Evolutionary conservation across 2,329 filamentous ascomycete genomes (phyloP).

Genomic region (Talaromyces islandicus): DNA sequence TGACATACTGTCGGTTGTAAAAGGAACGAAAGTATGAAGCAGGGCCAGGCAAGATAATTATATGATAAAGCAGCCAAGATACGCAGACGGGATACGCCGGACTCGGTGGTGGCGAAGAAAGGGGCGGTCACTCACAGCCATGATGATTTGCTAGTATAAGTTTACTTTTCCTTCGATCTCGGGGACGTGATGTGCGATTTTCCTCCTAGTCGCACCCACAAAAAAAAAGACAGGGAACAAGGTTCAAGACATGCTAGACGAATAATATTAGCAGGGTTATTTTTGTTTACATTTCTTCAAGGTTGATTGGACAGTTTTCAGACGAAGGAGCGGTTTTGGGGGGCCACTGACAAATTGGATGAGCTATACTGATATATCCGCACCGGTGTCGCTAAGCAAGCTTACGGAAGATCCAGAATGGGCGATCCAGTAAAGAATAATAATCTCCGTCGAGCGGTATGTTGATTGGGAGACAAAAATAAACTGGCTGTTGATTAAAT

Average conservation of each 20-base stretch:
- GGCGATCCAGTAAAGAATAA: not conserved
- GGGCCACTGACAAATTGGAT: not conserved
- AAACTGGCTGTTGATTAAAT: not conserved
- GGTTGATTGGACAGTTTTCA: not conserved
- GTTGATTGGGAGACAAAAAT: not conserved
- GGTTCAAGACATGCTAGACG: slow-evolving; percentile 10
- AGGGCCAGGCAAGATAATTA: not conserved
- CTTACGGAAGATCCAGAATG: not conserved
- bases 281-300: not conserved
- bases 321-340: not conserved
- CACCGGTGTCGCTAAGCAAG: not conserved
- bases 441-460: not conserved
- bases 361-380: not conserved
- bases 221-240: slow-evolving; percentile 9
- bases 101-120: not conserved
- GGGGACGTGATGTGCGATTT: not conserved
- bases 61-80: not conserved
- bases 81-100: not conserved
- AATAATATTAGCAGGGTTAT: slow-evolving; percentile 2
- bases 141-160: slow-evolving; percentile 2
- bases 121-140: slow-evolving; percentile 11
- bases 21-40: not conserved
- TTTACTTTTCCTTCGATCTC: not conserved
- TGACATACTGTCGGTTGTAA: not conserved
- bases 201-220: slow-evolving; percentile 4